Evolutionary conservation across 371 early-diverging fungal genomes (phyloP), one percentile per base, ranked within the genome.

Genomic region (Phascolomyces articulosus): DNA sequence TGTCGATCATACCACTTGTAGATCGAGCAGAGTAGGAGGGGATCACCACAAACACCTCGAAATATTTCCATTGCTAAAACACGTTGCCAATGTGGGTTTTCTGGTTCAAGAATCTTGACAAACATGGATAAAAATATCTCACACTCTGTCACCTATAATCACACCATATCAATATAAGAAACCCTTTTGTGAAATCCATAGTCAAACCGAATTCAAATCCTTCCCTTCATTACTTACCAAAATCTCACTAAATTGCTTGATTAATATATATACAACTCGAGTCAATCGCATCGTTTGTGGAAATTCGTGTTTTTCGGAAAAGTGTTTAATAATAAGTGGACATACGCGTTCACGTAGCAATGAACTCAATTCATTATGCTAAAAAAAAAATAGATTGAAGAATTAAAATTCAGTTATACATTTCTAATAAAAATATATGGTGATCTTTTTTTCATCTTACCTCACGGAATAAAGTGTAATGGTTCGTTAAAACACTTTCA

Each of bases 51-150:
- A 0, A 95, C 81, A 16, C 83, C 85, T 23, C 88, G 85, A 65
- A 93, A 89, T 16, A 90, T 83, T 73, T 98, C 98, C 85, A 96
- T 84, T 0, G 94, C 90, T 62, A 98, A 67, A 0, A 95, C 93
- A 18, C 95, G 83, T 47, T 95, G 91, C 95, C 96, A 98, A n/a
- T 85, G 62, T 13, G 91, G 91, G 48, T 85, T 82, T 47, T 91
- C 92, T 9, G 88, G 87, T 27, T 94, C 96, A 31, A 95, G 66
- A 16, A 93, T 84, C 68, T 94, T 91, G 40, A 90, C 84, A 68
- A 95, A 84, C 85, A 96, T 91, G 7, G 95, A 88, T 51, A 98
- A 70, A 62, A 97, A 96, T 29, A 97, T 93, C 70, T 97, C 98
- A 73, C 95, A 94, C 65, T 97, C 97, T 73, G 91, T 93, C 10